Percentiles rank a stretch among this genome's conserved stretches.
Conservation (phyloP, 805 yeast species). For the Starmerella khaoyaiensis region DNA sequence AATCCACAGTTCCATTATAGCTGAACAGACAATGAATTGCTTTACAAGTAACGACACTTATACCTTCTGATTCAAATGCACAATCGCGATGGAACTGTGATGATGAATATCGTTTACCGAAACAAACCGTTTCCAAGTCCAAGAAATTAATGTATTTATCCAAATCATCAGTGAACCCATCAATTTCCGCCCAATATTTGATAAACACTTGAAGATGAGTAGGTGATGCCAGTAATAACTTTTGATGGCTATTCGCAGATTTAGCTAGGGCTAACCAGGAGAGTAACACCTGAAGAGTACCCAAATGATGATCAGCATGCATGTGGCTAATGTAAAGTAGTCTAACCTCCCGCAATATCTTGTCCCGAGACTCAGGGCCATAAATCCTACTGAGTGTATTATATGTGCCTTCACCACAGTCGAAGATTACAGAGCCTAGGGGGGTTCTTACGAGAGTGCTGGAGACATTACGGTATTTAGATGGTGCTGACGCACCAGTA, state of each 20-base stretch:
- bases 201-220: conserved; percentile 58
- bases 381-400: conserved; percentile 57
- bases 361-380: conserved; percentile 34
- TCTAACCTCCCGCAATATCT: conserved; percentile 46
- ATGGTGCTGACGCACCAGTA: conserved; percentile 86
- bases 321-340: conserved; percentile 70
- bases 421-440: conserved; percentile 44
- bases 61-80: neutral
- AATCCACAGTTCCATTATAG: conserved; percentile 45
- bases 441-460: conserved; percentile 70
- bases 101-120: conserved; percentile 25
- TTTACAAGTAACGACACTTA: conserved; percentile 38
- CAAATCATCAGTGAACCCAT: conserved; percentile 24
- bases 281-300: conserved; percentile 53
- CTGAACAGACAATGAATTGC: conserved; percentile 82
- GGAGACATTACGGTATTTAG: conserved; percentile 71
- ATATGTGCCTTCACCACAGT: conserved; percentile 90
- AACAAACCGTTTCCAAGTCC: conserved; percentile 48
- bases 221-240: conserved; percentile 55
- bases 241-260: conserved; percentile 9
- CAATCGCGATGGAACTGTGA: neutral
- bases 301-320: conserved; percentile 96
- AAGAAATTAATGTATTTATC: conserved; percentile 35
- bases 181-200: conserved; percentile 44
- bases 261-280: conserved; percentile 40